These are phyloP conservation scores for Schizochytrium sp. DNA, from an alignment of 108 stramenopile species.

Conservation along the genomic window DNA sequence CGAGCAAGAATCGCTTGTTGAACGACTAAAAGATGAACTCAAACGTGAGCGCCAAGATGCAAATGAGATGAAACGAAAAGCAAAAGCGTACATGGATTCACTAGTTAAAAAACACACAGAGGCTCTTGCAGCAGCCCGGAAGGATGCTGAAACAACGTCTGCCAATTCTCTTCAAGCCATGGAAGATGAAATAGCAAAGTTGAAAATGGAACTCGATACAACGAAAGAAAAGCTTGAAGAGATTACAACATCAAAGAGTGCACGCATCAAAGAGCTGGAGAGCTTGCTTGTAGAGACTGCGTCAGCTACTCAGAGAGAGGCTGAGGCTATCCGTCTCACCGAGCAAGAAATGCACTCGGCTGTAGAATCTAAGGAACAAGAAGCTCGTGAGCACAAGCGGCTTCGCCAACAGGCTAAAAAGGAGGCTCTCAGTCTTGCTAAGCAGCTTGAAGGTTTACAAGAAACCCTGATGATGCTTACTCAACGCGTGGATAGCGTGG, in stretches of 20 bases:
- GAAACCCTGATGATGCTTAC: neutral
- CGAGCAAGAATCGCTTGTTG: constrained; percentile 24
- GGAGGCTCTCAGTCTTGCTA: constrained; percentile 15
- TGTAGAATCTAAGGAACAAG: constrained; percentile 3
- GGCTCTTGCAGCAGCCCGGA: neutral
- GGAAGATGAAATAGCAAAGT: constrained; percentile 57
- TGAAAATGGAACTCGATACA: constrained; percentile 77
- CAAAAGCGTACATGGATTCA: constrained; percentile 45
- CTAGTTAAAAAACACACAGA: constrained; percentile 44
- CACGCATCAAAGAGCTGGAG: constrained; percentile 23
- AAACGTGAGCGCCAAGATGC: neutral
- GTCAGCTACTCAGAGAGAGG: constrained; percentile 15
- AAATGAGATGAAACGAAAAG: constrained; percentile 19
- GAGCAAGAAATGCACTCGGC: constrained; percentile 58
- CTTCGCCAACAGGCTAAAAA: constrained; percentile 38
- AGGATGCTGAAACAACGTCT: neutral
- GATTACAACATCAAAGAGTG: neutral
- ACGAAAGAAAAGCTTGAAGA: neutral
- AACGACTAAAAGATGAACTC: neutral
- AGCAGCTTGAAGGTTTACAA: neutral
- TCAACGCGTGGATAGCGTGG: neutral
- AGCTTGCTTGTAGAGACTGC: neutral
- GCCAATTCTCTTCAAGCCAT: neutral
- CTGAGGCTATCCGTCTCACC: constrained; percentile 27
- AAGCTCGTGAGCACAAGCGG: constrained; percentile 28